A percentile compares a stretch with the other conserved stretches of the same genome.
Evolutionary conservation across 495 filamentous ascomycete species (phyloP).

Genomic region (Penicillium tannophilum): DNA sequence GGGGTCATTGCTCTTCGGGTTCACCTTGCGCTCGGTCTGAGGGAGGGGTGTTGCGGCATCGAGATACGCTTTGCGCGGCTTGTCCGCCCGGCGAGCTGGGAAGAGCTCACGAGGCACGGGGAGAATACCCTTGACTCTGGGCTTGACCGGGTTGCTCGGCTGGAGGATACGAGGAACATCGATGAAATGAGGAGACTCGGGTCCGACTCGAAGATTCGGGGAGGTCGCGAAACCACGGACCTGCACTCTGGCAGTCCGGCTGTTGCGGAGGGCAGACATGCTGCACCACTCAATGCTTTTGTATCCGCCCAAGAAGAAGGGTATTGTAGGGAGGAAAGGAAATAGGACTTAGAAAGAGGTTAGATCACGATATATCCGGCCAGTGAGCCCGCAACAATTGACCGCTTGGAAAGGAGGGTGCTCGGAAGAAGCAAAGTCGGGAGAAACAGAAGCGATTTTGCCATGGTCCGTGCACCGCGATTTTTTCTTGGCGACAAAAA

Average conservation of each 20-base stretch:
- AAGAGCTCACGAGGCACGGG: constrained; percentile 72
- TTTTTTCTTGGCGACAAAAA: constrained; percentile 41
- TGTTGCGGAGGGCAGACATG: constrained; percentile 46
- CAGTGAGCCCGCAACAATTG: constrained; percentile 2
- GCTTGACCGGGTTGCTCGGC: constrained; percentile 46
- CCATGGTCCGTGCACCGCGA: constrained; percentile 43
- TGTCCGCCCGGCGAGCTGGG: constrained; percentile 47
- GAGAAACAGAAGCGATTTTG: constrained; percentile 50
- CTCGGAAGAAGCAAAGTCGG: constrained; percentile 22
- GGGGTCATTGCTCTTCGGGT: constrained; percentile 39
- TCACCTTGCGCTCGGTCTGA: constrained; percentile 28
- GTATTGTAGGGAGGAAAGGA: neutral
- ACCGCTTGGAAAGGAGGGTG: constrained; percentile 15
- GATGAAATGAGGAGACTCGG: constrained; percentile 75
- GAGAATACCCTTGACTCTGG: constrained; percentile 67
- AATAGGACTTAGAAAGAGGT: neutral
- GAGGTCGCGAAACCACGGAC: constrained; percentile 48
- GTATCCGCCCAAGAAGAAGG: neutral
- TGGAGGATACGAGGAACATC: constrained; percentile 61
- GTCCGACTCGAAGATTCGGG: constrained; percentile 46
- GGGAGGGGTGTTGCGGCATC: constrained; percentile 44
- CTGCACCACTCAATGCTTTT: constrained; percentile 13
- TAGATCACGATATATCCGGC: constrained; percentile 8
- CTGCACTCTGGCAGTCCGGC: constrained; percentile 47
- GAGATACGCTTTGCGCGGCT: constrained; percentile 57